Evolutionary conservation across 2,329 filamentous ascomycete genomes (phyloP), one percentile per base, ranked within the genome.

Genomic region (Fusarium sp.): DNA sequence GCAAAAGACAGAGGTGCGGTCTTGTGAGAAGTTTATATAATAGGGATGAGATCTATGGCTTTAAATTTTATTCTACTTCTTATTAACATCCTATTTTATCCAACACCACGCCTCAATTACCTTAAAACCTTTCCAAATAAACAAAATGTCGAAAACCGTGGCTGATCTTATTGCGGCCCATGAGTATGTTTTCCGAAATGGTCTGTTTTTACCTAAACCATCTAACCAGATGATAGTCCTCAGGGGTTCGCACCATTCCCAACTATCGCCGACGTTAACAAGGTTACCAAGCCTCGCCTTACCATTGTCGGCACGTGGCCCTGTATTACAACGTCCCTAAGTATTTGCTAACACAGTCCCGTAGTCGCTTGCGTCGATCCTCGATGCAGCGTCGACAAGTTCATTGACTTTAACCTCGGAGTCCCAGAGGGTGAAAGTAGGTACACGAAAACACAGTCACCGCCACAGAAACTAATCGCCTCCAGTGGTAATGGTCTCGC

Each of bases 191-290:
- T 26, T 24, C 20, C 0, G 7, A 6, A 5, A 4, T 9, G 10
- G 6, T 5, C n/a, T 24, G 0, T 18, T 42, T 4, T 5, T 18
- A 24, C 10, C 10, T 3, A 15, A 15, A 41, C 0, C 7, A 3
- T 7, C 45, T 33, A 10, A 50, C 15, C 11, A 3, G 15, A 33
- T 8, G 20, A 26, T 7, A 51, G 47, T 10, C n/a, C 31, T 14
- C 16, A 11, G 16, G n/a, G 3, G 5, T 51, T 51, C 12, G 0
- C n/a, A 12, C n/a, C 48, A 14, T 51, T 51, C 3, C 48, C 31
- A 22, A 51, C 48, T 3, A 8, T 51, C 9, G 48, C 48, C 9
- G n/a, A 51, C 0, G n/a, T 26, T 11, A 51, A 35, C 12, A 51
- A 26, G 8, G 13, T 35, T 6, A 51, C 31, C 4, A 51, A 51